Evolutionary conservation across 768 basidiomycete genomes (phyloP), one percentile per base, ranked within the genome.

Genomic region (Mycena maculata): DNA sequence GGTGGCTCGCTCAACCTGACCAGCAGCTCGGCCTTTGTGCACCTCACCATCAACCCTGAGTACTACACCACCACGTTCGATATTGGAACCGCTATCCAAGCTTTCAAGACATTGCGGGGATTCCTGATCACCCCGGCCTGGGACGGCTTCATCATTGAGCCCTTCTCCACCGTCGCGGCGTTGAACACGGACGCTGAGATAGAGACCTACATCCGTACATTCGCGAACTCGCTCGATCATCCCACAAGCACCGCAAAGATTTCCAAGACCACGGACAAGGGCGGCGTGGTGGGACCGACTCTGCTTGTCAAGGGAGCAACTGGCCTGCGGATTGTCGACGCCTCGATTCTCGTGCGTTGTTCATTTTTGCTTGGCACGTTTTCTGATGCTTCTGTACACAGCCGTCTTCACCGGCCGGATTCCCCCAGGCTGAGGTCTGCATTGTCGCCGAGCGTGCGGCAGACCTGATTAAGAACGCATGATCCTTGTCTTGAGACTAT

Each of bases 371-470:
- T 7, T 9, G 15, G 22, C 38, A n/a, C 28, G 12, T 20, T 20
- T 27, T 22, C 23, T 27, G 12, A 23, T 28, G n/a, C 42, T 48
- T 4, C 11, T 25, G 23, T 2, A 7, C 8, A 16, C 20, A 62
- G 66, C 66, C 66, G 7, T 31, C 25, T 23, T 47, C 66, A 9
- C 30, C 36, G 1, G 66, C 60, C 8, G 60, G 66, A 1, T 68
- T 44, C 25, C 66, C 74, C 22, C 72, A 75, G 42, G 74, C 53
- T 4, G 58, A 71, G 39, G 61, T 70, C 1, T 73, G 72, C 44
- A 60, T 69, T 27, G 9, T 75, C n/a, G 74, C 74, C 7, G 74
- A 75, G 49, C 57, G 74, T 5, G 74, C 74, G n/a, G 68, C 74
- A 8, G 70, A 67, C 27, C 59, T 74, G 12, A 64, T 73, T 38